Evolutionary conservation across 257 asterid genomes (phyloP), one percentile per base, ranked within the genome.

Genomic region (Forsythia viridissima): DNA sequence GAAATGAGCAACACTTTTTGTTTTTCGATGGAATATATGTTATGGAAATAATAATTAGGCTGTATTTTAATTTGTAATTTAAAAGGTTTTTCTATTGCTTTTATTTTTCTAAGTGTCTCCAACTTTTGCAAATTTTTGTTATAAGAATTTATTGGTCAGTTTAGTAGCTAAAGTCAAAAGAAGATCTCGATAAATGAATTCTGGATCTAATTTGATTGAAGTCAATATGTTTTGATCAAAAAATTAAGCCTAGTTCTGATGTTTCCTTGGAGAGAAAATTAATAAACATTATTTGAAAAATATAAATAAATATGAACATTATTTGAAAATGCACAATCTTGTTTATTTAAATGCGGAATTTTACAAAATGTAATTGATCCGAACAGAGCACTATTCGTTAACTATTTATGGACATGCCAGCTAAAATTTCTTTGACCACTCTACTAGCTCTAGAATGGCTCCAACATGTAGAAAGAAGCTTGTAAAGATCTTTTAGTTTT

Each of bases 131-230:
- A 34, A n/a, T 46, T 10, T 2, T 1, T 21, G 46, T 78, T 21
- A 13, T 7, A 10, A 38, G n/a, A 74, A 48, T 18, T 48, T 57
- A 69, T 59, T 59, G 5, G 3, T 51, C 7, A 30, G 63, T 48
- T 46, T 76, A 70, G 40, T 38, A 20, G 40, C 63, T 37, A 61
- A 38, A 44, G 30, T 51, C 36, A 3, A 5, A 0, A 16, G 18
- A 30, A 70, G 57, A 63, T 76, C 65, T 77, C 67, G 36, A 9
- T 10, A 42, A 65, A 4, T 52, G 65, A 78, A 76, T 70, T 24
- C 37, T 52, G 18, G n/a, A 38, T 77, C 55, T 70, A 46, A 63
- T 71, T 74, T 68, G 77, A 44, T 71, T 71, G 69, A 73, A 40
- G 37, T 21, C 24, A 24, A 21, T 44, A 66, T 11, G 41, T 18